Base-by-base conservation (phyloP, 345 rosid species). In the Gossypium longicalyx region DNA sequence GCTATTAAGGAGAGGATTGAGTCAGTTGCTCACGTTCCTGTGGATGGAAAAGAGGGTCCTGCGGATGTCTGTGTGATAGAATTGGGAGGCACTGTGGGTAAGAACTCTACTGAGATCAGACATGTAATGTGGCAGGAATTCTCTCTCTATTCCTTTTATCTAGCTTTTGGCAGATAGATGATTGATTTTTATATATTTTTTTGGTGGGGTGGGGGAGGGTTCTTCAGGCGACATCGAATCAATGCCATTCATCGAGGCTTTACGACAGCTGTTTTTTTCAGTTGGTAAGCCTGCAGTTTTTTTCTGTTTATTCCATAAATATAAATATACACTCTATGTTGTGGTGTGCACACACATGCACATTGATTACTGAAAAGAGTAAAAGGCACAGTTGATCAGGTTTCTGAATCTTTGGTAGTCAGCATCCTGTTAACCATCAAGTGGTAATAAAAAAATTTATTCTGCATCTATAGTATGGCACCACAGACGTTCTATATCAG, bases 41-140 rank as follows among this genome's bases (percentile, higher is more conserved):
- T 95, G 47, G 99, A 95, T 87, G 99, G 98, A 72, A 82, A 85
- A 72, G 90, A 91, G 76, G 97, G 89, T 19, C 88, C 94, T 61
- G 93, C 97, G 0, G 89, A 93, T 88, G 96, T 93, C 77, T 95
- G 99, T 81, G 98, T 95, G 60, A 95, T 95, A 81, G 99, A 95
- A 86, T 82, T 95, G 76, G 99, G 99, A 63, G 99, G 99, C 70
- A 95, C 99, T 68, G 96, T 93, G 78, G 99, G 99, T 94, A 85
- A 84, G 90, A 80, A 74, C 76, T 53, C 25, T 77, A 70, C 58
- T 60, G 13, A 78, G 48, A 22, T 45, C 48, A 68, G 58, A 65
- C 29, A 19, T 67, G 16, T 22, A 66, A 47, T 49, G 49, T 64
- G 45, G 27, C 10, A 2, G 56, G 48, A 76, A 51, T 52, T 80